phyloP scores from a whole-genome alignment of 495 filamentous ascomycete genomes.

The Chlorociboria aeruginascens region DNA sequence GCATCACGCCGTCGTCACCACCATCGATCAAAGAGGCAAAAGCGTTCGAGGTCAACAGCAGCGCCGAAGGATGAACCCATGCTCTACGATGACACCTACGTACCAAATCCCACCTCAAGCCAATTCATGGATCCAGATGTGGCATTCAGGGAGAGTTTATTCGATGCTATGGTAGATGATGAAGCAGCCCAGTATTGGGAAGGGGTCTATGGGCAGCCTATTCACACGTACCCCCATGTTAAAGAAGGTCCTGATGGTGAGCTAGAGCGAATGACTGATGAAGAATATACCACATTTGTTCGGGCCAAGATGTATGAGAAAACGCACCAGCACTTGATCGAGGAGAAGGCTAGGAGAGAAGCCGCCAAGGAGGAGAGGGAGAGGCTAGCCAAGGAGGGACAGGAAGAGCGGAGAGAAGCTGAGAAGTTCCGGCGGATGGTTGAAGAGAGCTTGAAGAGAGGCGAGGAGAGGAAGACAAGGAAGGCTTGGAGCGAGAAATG shows the following conservation, averaged over 20 bases:
- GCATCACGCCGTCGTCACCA: conserved; percentile 25
- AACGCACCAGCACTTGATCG: conserved; percentile 52
- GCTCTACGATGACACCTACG: conserved; percentile 39
- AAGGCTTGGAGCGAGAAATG: conserved; percentile 33
- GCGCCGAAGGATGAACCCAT: conserved; percentile 23
- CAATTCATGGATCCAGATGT: conserved; percentile 41
- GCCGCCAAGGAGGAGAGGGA: conserved; percentile 28
- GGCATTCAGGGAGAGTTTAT: conserved; percentile 91
- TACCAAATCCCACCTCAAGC: conserved; percentile 29
- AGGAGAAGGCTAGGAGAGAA: conserved; percentile 36
- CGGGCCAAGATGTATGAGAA: conserved; percentile 88
- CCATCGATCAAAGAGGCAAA: conserved; percentile 24
- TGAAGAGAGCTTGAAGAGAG: conserved; percentile 22
- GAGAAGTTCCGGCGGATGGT: conserved; percentile 26
- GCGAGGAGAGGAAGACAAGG: conserved; percentile 15
- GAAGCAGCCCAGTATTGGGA: conserved; percentile 95
- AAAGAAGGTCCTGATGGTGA: conserved; percentile 36
- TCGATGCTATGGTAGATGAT: conserved; percentile 97
- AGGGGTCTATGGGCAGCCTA: conserved; percentile 85
- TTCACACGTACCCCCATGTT: conserved; percentile 48
- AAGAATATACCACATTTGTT: conserved; percentile 80
- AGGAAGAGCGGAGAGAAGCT: conserved; percentile 36
- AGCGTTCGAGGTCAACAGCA: conserved; percentile 12
- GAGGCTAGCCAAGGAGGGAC: conserved; percentile 27
- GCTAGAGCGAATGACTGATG: conserved; percentile 79